Evolutionary conservation across 129 eudicot genomes (phyloP).

Genomic region (Scalesia atractyloides): DNA sequence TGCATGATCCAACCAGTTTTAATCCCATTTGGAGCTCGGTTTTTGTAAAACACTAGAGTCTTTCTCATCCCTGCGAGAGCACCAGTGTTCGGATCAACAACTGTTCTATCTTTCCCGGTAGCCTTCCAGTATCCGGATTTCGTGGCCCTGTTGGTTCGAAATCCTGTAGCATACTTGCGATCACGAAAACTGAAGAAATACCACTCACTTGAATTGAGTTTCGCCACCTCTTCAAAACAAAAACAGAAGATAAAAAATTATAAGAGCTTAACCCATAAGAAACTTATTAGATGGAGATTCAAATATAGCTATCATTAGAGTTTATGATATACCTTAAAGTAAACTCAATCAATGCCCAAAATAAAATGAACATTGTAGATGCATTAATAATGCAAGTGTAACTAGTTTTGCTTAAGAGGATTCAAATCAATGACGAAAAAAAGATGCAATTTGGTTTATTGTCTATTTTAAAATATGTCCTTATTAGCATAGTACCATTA

Average conservation of each 20-base stretch:
- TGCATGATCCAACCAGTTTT: conserved; percentile 99
- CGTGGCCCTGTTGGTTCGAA: conserved; percentile 83
- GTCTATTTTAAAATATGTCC: conserved; percentile 34
- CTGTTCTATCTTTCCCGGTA: conserved; percentile 77
- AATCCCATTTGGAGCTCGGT: conserved; percentile 92
- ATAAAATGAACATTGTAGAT: conserved; percentile 8
- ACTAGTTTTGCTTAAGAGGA: conserved; percentile 19
- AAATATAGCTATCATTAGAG: conserved; percentile 28
- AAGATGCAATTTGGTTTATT: conserved; percentile 28
- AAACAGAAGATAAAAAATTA: conserved; percentile 1
- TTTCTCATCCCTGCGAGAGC: conserved; percentile 82
- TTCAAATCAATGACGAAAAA: conserved; percentile 26
- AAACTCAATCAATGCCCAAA: conserved; percentile 24
- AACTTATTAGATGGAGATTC: conserved; percentile 8
- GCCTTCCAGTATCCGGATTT: conserved; percentile 93
- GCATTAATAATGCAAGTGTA: conserved; percentile 15
- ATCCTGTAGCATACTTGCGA: conserved; percentile 92
- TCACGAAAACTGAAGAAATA: conserved; percentile 96
- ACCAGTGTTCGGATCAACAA: conserved; percentile 59
- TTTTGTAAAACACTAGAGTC: conserved; percentile 81
- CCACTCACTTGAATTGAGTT: conserved; percentile 86
- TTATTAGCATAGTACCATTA: conserved; percentile 24
- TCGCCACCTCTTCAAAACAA: conserved; percentile 65
- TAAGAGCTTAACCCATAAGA: conserved; percentile 15
- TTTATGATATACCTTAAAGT: conserved; percentile 17